phyloP scores from a whole-genome alignment of 768 basidiomycete species.

The Termitomyces sp. region DNA sequence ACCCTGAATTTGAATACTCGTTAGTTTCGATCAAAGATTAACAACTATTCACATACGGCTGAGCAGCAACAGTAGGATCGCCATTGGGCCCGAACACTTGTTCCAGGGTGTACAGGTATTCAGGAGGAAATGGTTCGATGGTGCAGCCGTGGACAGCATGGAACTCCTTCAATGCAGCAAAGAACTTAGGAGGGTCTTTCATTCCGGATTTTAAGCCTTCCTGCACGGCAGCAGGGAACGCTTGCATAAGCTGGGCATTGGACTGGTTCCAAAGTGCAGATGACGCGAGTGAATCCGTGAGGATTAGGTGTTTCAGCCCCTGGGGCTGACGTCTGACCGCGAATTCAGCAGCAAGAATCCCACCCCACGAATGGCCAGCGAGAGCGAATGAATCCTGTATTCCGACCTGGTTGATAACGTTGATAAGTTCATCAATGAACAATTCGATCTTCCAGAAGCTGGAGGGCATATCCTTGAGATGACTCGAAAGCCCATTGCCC shows the following conservation, averaged over 20 bases:
- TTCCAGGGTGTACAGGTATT: constrained; percentile 5
- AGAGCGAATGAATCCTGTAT: constrained; percentile 40
- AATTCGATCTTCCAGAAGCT: constrained; percentile 51
- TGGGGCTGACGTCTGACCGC: constrained; percentile 32
- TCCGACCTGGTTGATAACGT: constrained; percentile 38
- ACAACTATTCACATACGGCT: constrained; percentile 17
- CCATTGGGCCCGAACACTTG: constrained; percentile 20
- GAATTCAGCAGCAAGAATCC: constrained; percentile 43
- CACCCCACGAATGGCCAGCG: constrained; percentile 56
- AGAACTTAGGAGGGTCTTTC: constrained; percentile 13
- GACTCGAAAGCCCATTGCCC: constrained; percentile 50
- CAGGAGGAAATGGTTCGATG: constrained; percentile 19
- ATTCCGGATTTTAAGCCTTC: constrained; percentile 13
- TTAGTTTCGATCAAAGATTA: background rate
- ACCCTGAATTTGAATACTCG: background rate
- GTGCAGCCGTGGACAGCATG: constrained; percentile 22
- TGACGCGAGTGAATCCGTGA: constrained; percentile 28
- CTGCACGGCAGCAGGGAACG: background rate
- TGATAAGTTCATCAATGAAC: constrained; percentile 52
- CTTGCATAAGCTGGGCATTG: constrained; percentile 7
- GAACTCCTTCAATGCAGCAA: constrained; percentile 18
- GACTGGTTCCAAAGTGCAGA: constrained; percentile 20
- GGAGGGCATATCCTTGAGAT: constrained; percentile 37
- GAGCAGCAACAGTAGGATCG: constrained; percentile 22
- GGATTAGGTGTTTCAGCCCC: constrained; percentile 32